Evolutionary conservation across 805 yeast genomes (phyloP).

Genomic region (Lachancea dasiensis): DNA sequence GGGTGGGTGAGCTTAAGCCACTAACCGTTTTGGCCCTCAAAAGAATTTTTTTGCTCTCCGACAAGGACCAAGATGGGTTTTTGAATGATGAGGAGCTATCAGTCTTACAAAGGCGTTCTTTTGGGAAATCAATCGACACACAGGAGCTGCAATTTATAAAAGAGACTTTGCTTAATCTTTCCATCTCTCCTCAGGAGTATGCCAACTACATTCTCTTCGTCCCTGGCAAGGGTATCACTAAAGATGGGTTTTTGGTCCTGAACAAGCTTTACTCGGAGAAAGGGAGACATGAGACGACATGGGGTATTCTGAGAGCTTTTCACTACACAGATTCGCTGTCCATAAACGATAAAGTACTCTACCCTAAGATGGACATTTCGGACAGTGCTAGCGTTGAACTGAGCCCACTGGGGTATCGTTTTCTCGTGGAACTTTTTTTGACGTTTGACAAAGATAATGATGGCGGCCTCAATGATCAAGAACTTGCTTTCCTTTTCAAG

Average conservation of each 20-base stretch:
- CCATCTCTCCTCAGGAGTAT: slow-evolving; percentile 21
- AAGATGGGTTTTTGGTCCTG: slow-evolving; percentile 68
- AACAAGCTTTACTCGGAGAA: slow-evolving; percentile 80
- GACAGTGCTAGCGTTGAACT: slow-evolving; percentile 77
- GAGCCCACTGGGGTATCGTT: slow-evolving; percentile 87
- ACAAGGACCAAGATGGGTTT: slow-evolving; percentile 84
- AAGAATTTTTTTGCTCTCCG: slow-evolving; percentile 78
- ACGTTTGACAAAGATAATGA: slow-evolving; percentile 92
- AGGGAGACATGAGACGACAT: slow-evolving; percentile 93
- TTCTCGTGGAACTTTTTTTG: slow-evolving; percentile 82
- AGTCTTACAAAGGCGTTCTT: slow-evolving; percentile 67
- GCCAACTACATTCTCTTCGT: slow-evolving; percentile 37
- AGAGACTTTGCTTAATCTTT: slow-evolving; percentile 25
- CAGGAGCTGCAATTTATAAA: slow-evolving; percentile 45
- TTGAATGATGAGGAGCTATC: slow-evolving; percentile 66
- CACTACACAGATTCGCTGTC: slow-evolving; percentile 91
- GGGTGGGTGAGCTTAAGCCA: slow-evolving; percentile 75
- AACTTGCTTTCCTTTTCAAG: slow-evolving; percentile 60
- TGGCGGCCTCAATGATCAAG: slow-evolving; percentile 82
- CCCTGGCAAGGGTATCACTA: slow-evolving; percentile 51
- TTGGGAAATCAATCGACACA: slow-evolving; percentile 49
- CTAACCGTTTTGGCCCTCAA: slow-evolving; percentile 68
- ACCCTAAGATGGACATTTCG: slow-evolving; percentile 73
- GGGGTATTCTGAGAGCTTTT: slow-evolving; percentile 88
- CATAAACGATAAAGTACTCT: slow-evolving; percentile 69